Evolutionary conservation across 345 rosid genomes (phyloP).

Genomic region (Fremontodendron californicum): DNA sequence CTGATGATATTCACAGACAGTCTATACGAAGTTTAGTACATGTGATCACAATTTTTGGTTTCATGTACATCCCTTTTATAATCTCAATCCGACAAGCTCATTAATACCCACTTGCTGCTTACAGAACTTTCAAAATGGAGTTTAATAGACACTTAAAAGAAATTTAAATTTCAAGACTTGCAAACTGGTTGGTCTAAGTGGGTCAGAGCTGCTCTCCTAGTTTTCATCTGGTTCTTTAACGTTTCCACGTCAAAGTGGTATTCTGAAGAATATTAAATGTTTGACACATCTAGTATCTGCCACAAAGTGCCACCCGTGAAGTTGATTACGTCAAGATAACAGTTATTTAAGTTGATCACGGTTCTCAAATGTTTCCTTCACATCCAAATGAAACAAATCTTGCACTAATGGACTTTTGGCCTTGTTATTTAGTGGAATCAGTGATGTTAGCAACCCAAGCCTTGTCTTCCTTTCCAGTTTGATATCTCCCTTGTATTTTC

Average conservation of each 20-base stretch:
- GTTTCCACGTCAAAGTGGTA: not conserved
- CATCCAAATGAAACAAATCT: too few species aligned
- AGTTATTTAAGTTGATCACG: too few species aligned
- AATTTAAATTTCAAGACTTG: not conserved
- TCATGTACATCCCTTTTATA: not conserved
- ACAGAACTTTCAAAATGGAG: not conserved
- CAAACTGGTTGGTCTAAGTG: not conserved
- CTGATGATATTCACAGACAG: not conserved
- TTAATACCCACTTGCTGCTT: not conserved
- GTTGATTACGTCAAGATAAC: not conserved
- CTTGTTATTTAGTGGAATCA: not conserved
- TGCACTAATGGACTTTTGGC: not conserved
- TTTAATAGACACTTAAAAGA: not conserved
- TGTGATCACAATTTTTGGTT: not conserved
- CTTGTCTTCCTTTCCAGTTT: not conserved
- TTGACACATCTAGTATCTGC: not conserved
- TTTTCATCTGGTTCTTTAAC: not conserved
- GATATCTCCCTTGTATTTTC: not conserved
- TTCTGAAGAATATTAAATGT: too few species aligned
- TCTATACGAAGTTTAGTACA: not conserved
- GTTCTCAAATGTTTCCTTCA: not conserved
- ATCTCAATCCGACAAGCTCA: not conserved
- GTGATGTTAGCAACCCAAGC: not conserved
- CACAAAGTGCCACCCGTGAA: not conserved
- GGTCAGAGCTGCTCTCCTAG: not conserved